These are phyloP conservation scores for Penicillium sp. DNA, from an alignment of 2,329 filamentous ascomycete species.

Conservation along the genomic window DNA sequence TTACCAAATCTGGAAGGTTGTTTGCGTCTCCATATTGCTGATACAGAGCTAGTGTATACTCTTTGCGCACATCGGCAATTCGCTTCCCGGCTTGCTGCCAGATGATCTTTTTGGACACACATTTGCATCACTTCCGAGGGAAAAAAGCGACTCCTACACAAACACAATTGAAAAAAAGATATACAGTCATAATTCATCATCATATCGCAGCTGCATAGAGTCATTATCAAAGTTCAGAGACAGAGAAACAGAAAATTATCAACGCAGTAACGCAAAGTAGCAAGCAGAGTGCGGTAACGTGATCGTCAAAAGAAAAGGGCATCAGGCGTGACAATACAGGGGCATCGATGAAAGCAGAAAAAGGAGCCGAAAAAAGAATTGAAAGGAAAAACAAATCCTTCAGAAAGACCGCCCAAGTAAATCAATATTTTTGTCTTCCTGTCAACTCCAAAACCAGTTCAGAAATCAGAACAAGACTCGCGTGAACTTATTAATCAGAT, in stretches of 20 bases:
- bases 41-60: too few relatives aligned
- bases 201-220: slow-evolving; percentile 9
- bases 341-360: background rate
- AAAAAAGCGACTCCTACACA: too few relatives aligned
- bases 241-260: background rate
- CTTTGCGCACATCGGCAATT: too few relatives aligned
- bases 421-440: background rate
- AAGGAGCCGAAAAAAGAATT: background rate
- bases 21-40: too few relatives aligned
- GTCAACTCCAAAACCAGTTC: background rate
- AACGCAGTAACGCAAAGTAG: background rate
- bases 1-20: too few relatives aligned
- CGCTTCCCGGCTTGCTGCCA: too few relatives aligned
- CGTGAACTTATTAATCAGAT: slow-evolving; percentile 34
- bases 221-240: background rate
- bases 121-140: too few relatives aligned
- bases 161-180: background rate
- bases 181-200: slow-evolving; percentile 18
- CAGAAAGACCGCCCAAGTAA: background rate
- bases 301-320: background rate
- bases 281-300: background rate
- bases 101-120: too few relatives aligned
- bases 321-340: background rate
- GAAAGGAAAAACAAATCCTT: too few relatives aligned
- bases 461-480: slow-evolving; percentile 22